A percentile compares a stretch with the other conserved stretches of the same genome.
Conservation (phyloP, 768 basidiomycete genomes). For the Pulveroboletus ravenelii region DNA sequence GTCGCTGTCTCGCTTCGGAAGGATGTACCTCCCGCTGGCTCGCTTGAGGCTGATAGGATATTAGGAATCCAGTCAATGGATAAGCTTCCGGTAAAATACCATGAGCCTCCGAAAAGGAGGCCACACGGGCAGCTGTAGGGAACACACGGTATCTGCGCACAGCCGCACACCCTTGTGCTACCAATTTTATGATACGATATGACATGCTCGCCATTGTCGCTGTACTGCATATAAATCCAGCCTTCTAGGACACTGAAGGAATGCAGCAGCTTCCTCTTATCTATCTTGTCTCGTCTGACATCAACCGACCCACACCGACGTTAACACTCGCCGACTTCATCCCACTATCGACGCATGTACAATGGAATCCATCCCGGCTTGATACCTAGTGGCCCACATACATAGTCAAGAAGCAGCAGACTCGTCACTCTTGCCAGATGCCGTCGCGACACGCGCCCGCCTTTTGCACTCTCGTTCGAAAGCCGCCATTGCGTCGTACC, state of each 20-base stretch:
- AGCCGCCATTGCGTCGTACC: slow-evolving; percentile 28
- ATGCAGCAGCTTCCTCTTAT: too few relatives aligned
- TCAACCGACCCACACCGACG: too few relatives aligned
- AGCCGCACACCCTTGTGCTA: too few relatives aligned
- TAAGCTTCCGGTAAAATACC: slow-evolving; percentile 2
- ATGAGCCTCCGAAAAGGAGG: neutral
- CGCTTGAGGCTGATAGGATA: slow-evolving; percentile 42
- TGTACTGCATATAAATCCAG: too few relatives aligned
- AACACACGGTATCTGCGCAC: too few relatives aligned
- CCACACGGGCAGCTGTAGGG: neutral
- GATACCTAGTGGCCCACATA: neutral
- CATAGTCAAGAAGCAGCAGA: neutral
- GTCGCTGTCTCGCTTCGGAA: slow-evolving; percentile 42
- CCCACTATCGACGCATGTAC: too few relatives aligned
- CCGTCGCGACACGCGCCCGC: slow-evolving; percentile 17
- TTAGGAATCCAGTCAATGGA: slow-evolving; percentile 29
- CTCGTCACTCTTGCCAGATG: neutral
- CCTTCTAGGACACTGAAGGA: too few relatives aligned
- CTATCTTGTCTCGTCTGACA: too few relatives aligned
- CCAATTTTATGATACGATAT: too few relatives aligned
- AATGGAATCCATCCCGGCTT: too few relatives aligned
- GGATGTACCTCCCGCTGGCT: slow-evolving; percentile 41
- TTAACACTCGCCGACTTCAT: too few relatives aligned
- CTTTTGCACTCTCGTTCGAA: slow-evolving; percentile 28
- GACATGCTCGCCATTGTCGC: too few relatives aligned